These are phyloP conservation scores for Ustilago bromivora DNA, from an alignment of 1,284 basidiomycete genomes.

Conservation along the genomic window DNA sequence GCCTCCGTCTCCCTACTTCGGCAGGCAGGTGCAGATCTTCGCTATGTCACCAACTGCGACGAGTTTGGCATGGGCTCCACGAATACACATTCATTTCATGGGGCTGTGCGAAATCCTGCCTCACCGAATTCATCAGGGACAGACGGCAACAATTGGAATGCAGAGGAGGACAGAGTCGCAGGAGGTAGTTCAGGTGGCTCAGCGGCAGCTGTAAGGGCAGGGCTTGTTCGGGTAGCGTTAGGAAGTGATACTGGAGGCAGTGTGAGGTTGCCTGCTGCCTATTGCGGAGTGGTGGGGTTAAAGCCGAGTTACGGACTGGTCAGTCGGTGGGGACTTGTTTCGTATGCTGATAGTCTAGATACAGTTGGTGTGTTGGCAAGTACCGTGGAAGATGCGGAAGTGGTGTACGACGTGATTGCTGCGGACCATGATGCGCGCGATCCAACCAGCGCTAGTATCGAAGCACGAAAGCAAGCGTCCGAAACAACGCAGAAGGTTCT, in stretches of 20 bases:
- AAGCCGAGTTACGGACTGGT: constrained; percentile 95
- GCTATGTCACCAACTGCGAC: constrained; percentile 94
- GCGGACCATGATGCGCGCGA: constrained; percentile 79
- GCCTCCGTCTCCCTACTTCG: constrained; percentile 81
- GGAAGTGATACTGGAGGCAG: constrained; percentile 97
- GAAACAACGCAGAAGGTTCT: constrained; percentile 9
- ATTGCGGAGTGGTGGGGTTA: constrained; percentile 89
- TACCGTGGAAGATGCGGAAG: constrained; percentile 73
- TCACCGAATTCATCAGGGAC: neutral
- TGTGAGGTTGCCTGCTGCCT: constrained; percentile 89
- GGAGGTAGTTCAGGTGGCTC: constrained; percentile 70
- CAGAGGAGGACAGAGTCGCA: constrained; percentile 75
- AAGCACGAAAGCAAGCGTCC: constrained; percentile 31
- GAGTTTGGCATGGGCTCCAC: constrained; percentile 93
- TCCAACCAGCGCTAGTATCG: constrained; percentile 77
- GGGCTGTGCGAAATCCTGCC: constrained; percentile 61
- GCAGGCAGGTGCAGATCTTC: constrained; percentile 78
- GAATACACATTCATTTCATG: constrained; percentile 60
- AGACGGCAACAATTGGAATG: constrained; percentile 12
- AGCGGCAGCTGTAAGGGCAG: constrained; percentile 60
- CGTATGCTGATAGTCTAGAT: constrained; percentile 93
- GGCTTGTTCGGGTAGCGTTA: constrained; percentile 74
- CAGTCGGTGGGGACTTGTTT: constrained; percentile 89
- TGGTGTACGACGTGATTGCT: constrained; percentile 78
- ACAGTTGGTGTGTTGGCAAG: constrained; percentile 86